These are phyloP conservation scores for Nannizziopsis arthrosporioides DNA, from an alignment of 2,329 filamentous ascomycete genomes.

Conservation along the genomic window DNA sequence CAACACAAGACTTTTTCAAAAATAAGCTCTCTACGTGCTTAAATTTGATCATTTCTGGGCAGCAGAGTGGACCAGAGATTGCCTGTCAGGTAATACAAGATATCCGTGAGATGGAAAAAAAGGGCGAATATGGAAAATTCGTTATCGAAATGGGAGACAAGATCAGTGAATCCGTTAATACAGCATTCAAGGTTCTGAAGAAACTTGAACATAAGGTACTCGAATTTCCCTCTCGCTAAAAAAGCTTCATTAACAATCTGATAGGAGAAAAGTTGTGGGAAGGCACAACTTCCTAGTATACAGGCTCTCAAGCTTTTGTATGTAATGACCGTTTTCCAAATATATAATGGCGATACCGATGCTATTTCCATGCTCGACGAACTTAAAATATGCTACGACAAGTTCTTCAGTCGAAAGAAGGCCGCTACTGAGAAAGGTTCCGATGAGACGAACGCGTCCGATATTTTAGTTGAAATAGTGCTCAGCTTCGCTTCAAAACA, in stretches of 20 bases:
- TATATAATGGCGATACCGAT: conserved; percentile 82
- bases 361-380: conserved; percentile 73
- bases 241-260: conserved; percentile 27
- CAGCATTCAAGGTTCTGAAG: conserved; percentile 33
- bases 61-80: conserved; percentile 27
- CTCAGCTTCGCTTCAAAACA: conserved; percentile 81
- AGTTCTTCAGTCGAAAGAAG: conserved; percentile 44
- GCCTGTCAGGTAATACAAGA: conserved; percentile 32
- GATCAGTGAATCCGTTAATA: conserved; percentile 33
- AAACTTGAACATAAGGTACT: conserved; percentile 29
- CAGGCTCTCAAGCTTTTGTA: conserved; percentile 70
- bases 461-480: conserved; percentile 73
- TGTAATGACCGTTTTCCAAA: conserved; percentile 70
- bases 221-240: not conserved
- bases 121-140: conserved; percentile 29
- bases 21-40: conserved; percentile 46
- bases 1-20: conserved; percentile 42
- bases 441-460: conserved; percentile 44
- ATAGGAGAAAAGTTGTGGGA: conserved; percentile 42
- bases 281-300: conserved; percentile 31
- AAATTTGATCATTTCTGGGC: conserved; percentile 38
- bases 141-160: conserved; percentile 40
- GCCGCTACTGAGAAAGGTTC: conserved; percentile 33
- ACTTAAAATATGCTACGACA: conserved; percentile 62
- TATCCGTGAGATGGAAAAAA: conserved; percentile 30